A percentile compares a stretch with the other conserved stretches of the same genome.
Conservation (phyloP, 805 yeast species). For the Saturnispora hagleri region DNA sequence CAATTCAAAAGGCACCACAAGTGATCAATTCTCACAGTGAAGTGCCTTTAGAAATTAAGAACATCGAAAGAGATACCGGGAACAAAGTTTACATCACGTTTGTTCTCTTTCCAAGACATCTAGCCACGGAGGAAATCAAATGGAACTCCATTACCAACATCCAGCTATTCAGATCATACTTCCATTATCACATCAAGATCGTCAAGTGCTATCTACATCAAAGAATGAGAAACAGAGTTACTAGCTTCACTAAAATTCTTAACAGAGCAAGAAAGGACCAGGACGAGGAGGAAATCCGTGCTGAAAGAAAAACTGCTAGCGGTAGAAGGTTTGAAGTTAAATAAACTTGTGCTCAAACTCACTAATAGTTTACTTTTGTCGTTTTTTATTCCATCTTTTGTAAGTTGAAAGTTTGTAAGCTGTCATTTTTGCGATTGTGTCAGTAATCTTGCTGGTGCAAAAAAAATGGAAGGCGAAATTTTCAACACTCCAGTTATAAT, state of each 20-base stretch:
- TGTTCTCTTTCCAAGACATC: conserved; percentile 77
- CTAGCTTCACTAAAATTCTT: conserved; percentile 87
- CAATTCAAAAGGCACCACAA: conserved; percentile 97
- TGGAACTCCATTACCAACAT: conserved; percentile 88
- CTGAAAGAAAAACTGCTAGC: conserved; percentile 55
- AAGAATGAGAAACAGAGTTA: conserved; percentile 93
- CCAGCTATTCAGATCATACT: conserved; percentile 87
- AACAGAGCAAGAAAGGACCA: conserved; percentile 95
- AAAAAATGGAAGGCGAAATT: conserved; percentile 1
- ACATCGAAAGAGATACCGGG: conserved; percentile 29
- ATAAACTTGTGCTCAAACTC: background rate
- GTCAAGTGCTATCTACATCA: conserved; percentile 98
- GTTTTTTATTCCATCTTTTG: background rate
- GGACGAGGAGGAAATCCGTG: conserved; percentile 50
- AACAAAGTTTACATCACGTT: conserved; percentile 44
- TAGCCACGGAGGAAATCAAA: conserved; percentile 48
- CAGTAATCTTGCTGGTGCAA: background rate
- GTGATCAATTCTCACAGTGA: conserved; percentile 83
- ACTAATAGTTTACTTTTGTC: background rate
- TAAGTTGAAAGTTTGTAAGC: background rate
- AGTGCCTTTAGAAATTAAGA: conserved; percentile 82
- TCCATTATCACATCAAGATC: conserved; percentile 97
- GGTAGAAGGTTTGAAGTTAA: conserved; percentile 54
- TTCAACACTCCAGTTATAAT: background rate
- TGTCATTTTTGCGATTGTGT: background rate